Evolutionary conservation across 805 yeast species (phyloP).

Genomic region (Kodamaea kakaduensis): DNA sequence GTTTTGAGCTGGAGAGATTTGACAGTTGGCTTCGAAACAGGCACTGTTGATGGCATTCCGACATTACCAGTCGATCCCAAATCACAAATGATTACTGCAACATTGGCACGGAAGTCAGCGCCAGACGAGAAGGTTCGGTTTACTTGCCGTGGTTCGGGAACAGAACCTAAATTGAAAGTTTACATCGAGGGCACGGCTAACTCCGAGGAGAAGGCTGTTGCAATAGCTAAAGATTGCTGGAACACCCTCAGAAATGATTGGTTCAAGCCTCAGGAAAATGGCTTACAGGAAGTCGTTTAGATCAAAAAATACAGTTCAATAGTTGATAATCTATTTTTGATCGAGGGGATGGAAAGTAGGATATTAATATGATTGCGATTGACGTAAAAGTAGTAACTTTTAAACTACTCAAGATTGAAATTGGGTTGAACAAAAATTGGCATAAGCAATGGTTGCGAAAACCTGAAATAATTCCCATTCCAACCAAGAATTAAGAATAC

Average conservation of each 20-base stretch:
- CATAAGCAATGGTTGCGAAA: no score
- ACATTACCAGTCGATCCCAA: slow-evolving; percentile 62
- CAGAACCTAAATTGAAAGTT: slow-evolving; percentile 91
- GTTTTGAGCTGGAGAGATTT: slow-evolving; percentile 77
- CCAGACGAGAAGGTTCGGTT: slow-evolving; percentile 51
- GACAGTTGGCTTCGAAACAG: slow-evolving; percentile 76
- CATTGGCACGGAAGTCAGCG: slow-evolving; percentile 25
- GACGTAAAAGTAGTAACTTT: no score
- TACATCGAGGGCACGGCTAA: slow-evolving; percentile 74
- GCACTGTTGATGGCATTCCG: slow-evolving; percentile 56
- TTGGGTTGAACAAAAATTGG: no score
- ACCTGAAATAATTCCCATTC: no score
- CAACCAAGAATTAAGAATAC: no score
- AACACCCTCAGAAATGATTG: slow-evolving; percentile 50
- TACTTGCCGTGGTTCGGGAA: slow-evolving; percentile 92
- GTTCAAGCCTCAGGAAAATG: slow-evolving; percentile 58
- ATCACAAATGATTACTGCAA: slow-evolving; percentile 85
- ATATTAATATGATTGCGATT: no score
- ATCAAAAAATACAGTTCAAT: no score
- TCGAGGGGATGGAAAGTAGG: no score
- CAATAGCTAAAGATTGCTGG: slow-evolving; percentile 68
- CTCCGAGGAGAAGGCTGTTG: slow-evolving; percentile 42
- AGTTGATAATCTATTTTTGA: no score
- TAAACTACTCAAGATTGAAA: no score
- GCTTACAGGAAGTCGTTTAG: slow-evolving; percentile 34